Conservation (phyloP, 176 grass and related monocot genomes). For the Cenchrus purpureus region DNA sequence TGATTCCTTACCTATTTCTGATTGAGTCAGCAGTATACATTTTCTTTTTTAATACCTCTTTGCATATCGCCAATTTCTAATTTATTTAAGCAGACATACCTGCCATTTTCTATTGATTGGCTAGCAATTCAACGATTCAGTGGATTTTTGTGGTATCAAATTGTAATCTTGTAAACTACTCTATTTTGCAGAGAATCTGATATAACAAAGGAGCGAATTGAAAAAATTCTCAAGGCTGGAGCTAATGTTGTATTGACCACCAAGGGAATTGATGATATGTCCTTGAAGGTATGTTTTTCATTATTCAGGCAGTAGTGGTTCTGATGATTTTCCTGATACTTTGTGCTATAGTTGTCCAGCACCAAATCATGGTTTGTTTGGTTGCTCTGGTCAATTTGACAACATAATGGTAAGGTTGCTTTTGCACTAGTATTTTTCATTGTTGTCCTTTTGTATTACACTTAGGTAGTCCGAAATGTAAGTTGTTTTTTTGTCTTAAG, state of each 20-base stretch:
- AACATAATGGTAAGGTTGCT: neutral
- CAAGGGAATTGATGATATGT: slow-evolving; percentile 99
- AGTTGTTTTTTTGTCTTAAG: too few species aligned
- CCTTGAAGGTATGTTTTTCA: slow-evolving; percentile 73
- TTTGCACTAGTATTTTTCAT: slow-evolving; percentile 4
- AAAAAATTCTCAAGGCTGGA: slow-evolving; percentile 79
- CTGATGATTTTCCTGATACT: neutral
- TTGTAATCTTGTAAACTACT: neutral
- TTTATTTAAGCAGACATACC: neutral
- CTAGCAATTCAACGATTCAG: neutral
- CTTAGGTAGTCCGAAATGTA: neutral
- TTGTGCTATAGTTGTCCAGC: neutral
- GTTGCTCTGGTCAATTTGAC: neutral
- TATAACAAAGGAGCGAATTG: slow-evolving; percentile 91
- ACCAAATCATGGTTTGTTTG: neutral
- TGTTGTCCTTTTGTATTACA: neutral
- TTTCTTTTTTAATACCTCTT: neutral
- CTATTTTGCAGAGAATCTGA: slow-evolving; percentile 73
- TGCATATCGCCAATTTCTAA: neutral
- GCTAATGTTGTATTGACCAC: slow-evolving; percentile 93
- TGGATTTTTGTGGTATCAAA: neutral
- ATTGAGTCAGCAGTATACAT: neutral
- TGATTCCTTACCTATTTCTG: neutral
- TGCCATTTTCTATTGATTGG: neutral
- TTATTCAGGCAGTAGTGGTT: neutral